These are phyloP conservation scores for Collybiopsis confluens DNA, from an alignment of 768 basidiomycete species.

Conservation along the genomic window DNA sequence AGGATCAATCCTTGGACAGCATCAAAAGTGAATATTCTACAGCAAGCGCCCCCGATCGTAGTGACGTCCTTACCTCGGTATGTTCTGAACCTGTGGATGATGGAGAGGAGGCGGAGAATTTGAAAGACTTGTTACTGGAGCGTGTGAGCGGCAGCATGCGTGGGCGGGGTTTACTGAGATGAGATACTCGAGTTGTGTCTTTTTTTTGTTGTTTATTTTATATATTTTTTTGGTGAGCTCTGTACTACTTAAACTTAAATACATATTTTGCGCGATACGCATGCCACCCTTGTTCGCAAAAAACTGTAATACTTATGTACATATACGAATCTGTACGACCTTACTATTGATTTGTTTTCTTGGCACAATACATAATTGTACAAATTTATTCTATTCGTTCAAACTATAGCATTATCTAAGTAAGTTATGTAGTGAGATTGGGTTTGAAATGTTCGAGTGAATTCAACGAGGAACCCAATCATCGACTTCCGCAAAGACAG, in stretches of 20 bases:
- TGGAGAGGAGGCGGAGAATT: not conserved
- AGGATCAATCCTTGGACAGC: not conserved
- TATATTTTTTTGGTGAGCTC: too few relatives aligned
- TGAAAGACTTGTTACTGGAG: not conserved
- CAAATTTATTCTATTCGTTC: too few relatives aligned
- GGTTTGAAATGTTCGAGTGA: too few relatives aligned
- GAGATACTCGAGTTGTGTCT: too few relatives aligned
- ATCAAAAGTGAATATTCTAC: not conserved
- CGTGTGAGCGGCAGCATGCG: not conserved
- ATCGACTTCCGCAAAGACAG: not conserved
- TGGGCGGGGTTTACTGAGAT: not conserved
- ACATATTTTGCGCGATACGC: too few relatives aligned
- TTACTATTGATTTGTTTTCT: conserved; percentile 1
- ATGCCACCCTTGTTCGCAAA: too few relatives aligned
- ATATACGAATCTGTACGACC: not conserved
- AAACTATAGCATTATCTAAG: too few relatives aligned
- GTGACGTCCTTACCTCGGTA: not conserved
- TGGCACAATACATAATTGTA: not conserved
- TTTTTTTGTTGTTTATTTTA: too few relatives aligned
- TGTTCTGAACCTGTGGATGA: not conserved
- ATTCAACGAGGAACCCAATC: not conserved
- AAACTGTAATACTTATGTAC: too few relatives aligned
- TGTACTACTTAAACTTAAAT: too few relatives aligned
- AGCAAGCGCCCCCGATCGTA: not conserved
- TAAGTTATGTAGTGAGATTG: too few relatives aligned